Conservation (phyloP, 2,329 filamentous ascomycete genomes). For the Seiridium unicorne region DNA sequence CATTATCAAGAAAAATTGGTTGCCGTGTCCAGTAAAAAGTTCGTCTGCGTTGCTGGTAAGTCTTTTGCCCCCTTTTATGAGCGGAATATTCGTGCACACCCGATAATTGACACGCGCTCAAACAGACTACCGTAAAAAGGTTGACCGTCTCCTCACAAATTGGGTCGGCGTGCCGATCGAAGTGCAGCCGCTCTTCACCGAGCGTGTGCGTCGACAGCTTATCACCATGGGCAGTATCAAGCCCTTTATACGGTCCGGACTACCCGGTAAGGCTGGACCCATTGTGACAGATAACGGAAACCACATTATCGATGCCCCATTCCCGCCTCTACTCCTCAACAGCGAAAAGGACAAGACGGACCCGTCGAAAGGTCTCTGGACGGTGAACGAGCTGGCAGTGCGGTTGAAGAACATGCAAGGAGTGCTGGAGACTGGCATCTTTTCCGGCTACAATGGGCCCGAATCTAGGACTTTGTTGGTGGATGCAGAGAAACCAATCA, state of each 20-base stretch:
- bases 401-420: slow-evolving; percentile 80
- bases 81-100: neutral
- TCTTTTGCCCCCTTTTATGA: slow-evolving; percentile 10
- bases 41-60: slow-evolving; percentile 81
- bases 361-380: slow-evolving; percentile 70
- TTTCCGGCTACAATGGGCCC: slow-evolving; percentile 76
- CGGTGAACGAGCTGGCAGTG: slow-evolving; percentile 71
- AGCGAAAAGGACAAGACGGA: slow-evolving; percentile 42
- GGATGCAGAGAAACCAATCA: slow-evolving; percentile 82
- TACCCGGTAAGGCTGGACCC: slow-evolving; percentile 77
- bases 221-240: slow-evolving; percentile 68
- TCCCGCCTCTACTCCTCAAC: slow-evolving; percentile 66
- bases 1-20: slow-evolving; percentile 98
- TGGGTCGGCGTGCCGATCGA: slow-evolving; percentile 92
- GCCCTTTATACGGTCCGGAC: slow-evolving; percentile 70
- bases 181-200: slow-evolving; percentile 80
- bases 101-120: neutral
- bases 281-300: slow-evolving; percentile 80
- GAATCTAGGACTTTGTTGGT: slow-evolving; percentile 55
- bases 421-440: slow-evolving; percentile 89
- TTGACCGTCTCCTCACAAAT: slow-evolving; percentile 66
- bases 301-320: slow-evolving; percentile 91
- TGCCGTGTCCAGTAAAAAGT: slow-evolving; percentile 77
- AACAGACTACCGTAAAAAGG: slow-evolving; percentile 85
- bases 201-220: slow-evolving; percentile 73